Base-by-base conservation (phyloP, 352 stramenopile genomes). In the Pythium guiyangense region DNA sequence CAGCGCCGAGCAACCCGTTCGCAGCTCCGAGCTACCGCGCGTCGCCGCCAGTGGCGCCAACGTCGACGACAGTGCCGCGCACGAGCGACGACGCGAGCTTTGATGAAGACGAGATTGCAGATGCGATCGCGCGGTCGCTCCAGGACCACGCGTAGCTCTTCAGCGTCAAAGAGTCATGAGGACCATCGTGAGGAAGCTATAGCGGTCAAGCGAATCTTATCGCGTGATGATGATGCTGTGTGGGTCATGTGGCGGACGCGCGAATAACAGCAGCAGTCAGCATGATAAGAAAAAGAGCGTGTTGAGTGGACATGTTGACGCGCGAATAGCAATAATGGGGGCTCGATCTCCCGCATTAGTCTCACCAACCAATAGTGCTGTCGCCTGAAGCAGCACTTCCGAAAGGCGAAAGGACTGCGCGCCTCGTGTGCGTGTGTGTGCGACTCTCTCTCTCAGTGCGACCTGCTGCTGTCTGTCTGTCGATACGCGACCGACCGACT, bases 31-130 rank as follows among this genome's bases (percentile, higher is more conserved):
- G n/a, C n/a, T n/a, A n/a, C n/a, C n/a, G n/a, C n/a, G n/a, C n/a
- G n/a, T n/a, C n/a, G n/a, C n/a, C n/a, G n/a, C 25, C 60, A 34
- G 26, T 54, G 22, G 40, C 58, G 18, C 22, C 62, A 26, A 29
- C 64, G 54, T 40, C 45, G 15, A 48, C 67, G 17, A 42, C 54
- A 43, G 49, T 59, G 37, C 17, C 22, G 55, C 10, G 14, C 70
- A 14, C 34, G 59, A 17, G n/a, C 64, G 60, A 48, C 11, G 60
- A 68, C 29, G 61, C 65, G 29, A 61, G 52, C 22, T 88, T 77
- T 46, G 79, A 94, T 27, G 84, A 94, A 59, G 78, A 89, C 45
- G 82, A 90, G 46, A 92, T 94, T 46, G 84, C 84, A 6, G 59
- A 79, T 15, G 84, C 82, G 20, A 94, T 94, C 31, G 82, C 84